Conservation (phyloP, 164 flowering plant genomes). For the Liriodendron chinense region DNA sequence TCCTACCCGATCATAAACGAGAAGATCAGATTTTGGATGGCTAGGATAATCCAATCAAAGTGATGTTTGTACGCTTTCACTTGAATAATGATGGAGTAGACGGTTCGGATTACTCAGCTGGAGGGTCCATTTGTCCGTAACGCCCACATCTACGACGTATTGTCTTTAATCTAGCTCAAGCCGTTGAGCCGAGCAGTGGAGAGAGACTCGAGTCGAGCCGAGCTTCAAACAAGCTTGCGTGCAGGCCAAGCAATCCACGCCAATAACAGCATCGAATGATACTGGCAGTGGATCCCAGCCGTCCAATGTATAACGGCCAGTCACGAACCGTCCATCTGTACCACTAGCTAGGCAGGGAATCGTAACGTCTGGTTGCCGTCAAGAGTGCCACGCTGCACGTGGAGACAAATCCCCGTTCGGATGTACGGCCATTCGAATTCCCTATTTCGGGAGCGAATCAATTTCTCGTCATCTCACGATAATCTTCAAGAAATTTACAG, state of each 20-base stretch:
- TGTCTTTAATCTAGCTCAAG: no score
- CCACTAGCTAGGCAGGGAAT: not conserved
- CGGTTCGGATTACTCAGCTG: not conserved
- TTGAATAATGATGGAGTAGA: not conserved
- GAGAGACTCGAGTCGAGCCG: not conserved
- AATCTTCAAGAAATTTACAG: no score
- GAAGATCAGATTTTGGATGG: no score
- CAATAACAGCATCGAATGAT: not conserved
- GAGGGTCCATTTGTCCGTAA: not conserved
- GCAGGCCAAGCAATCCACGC: not conserved
- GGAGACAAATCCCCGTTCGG: not conserved
- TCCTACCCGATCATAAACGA: no score
- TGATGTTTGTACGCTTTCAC: no score
- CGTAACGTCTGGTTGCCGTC: not conserved
- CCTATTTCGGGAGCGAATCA: no score
- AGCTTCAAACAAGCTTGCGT: not conserved
- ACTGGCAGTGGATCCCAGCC: not conserved
- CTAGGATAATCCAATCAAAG: no score
- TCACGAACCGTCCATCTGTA: not conserved
- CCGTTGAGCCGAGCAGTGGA: not conserved
- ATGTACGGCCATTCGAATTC: not conserved
- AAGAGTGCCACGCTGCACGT: not conserved
- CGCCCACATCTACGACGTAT: not conserved
- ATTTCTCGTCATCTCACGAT: no score
- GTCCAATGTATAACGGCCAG: not conserved